Evolutionary conservation across 2,329 filamentous ascomycete genomes (phyloP).

Genomic region (Botrytis squamosa): DNA sequence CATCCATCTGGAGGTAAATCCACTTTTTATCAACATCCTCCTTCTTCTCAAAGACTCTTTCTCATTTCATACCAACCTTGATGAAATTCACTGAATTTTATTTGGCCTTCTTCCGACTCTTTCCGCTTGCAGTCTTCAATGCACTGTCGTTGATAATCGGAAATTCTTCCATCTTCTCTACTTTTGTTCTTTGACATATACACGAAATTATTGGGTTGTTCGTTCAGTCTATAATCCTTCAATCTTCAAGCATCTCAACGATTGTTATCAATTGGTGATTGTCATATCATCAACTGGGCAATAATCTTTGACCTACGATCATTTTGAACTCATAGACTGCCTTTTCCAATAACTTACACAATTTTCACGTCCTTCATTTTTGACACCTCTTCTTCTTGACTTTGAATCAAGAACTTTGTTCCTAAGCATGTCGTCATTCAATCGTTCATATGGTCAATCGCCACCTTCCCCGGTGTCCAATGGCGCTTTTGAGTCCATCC

Average conservation of each 20-base stretch:
- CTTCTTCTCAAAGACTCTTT: constrained; percentile 8
- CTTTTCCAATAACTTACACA: neutral
- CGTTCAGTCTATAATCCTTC: neutral
- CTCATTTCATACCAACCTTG: neutral
- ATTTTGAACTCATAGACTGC: neutral
- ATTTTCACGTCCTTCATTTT: constrained; percentile 12
- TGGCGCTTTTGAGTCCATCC: constrained; percentile 55
- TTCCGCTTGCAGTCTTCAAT: neutral
- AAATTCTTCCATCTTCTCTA: neutral
- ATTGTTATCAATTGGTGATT: constrained; percentile 4
- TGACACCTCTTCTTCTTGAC: constrained; percentile 8
- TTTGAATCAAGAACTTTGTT: neutral
- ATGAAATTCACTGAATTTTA: neutral
- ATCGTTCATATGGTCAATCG: constrained; percentile 20
- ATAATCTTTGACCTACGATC: neutral
- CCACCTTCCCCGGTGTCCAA: constrained; percentile 45
- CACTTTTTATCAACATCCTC: neutral
- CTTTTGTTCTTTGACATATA: constrained; percentile 5
- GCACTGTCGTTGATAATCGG: neutral
- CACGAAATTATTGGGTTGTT: constrained; percentile 5
- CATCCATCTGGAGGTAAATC: neutral
- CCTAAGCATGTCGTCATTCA: constrained; percentile 24
- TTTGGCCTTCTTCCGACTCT: neutral
- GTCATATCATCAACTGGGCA: constrained; percentile 1
- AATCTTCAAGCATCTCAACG: neutral